Conservation (phyloP, 75 land plant species). For the Pinus albicaulis region DNA sequence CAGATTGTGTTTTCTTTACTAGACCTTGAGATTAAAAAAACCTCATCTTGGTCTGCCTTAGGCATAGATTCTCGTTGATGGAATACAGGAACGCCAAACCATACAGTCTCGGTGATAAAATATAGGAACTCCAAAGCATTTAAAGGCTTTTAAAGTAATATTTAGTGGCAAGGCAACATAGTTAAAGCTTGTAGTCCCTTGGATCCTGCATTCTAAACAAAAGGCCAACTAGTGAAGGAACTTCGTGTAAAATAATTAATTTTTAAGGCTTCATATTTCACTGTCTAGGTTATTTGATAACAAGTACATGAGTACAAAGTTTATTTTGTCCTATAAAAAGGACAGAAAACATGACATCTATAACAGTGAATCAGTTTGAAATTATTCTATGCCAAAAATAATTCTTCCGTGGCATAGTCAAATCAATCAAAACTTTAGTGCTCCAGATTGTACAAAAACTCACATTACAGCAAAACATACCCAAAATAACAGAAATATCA, state of each 20-base stretch:
- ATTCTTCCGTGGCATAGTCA: not conserved
- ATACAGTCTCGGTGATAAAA: not conserved
- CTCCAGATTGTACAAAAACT: too few species aligned
- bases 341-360: not conserved
- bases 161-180: not conserved
- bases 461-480: too few species aligned
- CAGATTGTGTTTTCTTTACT: not conserved
- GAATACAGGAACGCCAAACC: not conserved
- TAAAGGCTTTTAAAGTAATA: not conserved
- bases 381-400: not conserved
- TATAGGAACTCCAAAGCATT: not conserved
- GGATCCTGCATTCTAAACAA: not conserved
- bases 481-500: too few species aligned
- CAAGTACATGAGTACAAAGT: not conserved
- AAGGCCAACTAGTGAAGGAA: not conserved
- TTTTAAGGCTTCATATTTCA: not conserved
- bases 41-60: not conserved
- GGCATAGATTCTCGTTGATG: not conserved
- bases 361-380: not conserved
- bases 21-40: not conserved
- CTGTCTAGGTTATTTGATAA: not conserved
- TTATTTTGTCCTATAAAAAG: not conserved
- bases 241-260: not conserved
- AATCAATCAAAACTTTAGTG: too few species aligned
- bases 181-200: not conserved